Evolutionary conservation across 345 rosid genomes (phyloP).

Genomic region (Gossypium anomalum): DNA sequence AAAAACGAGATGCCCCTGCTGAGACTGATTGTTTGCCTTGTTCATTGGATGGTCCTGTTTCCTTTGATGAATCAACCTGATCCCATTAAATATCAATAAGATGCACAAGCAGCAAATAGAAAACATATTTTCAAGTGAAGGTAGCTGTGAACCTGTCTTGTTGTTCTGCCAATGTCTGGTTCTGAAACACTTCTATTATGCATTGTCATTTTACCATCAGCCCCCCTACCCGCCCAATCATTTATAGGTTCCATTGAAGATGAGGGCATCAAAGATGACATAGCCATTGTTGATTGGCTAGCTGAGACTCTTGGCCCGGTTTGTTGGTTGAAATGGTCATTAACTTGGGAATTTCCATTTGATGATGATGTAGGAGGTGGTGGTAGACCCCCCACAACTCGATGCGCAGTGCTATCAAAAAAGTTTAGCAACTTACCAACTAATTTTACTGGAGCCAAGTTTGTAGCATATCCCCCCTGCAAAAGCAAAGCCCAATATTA

Average conservation of each 20-base stretch:
- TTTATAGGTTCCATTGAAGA: slow-evolving; percentile 72
- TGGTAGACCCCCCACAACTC: slow-evolving; percentile 76
- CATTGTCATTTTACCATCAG: slow-evolving; percentile 58
- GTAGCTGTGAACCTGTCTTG: slow-evolving; percentile 53
- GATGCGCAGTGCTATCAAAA: slow-evolving; percentile 74
- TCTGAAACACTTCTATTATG: slow-evolving; percentile 78
- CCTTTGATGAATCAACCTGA: slow-evolving; percentile 60
- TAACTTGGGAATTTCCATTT: slow-evolving; percentile 35
- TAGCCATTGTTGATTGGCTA: slow-evolving; percentile 76
- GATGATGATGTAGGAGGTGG: slow-evolving; percentile 51
- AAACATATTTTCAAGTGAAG: slow-evolving; percentile 1
- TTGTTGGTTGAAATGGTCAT: slow-evolving; percentile 36
- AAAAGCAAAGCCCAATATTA: slow-evolving; percentile 12
- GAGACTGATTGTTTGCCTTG: slow-evolving; percentile 47
- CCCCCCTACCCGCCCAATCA: slow-evolving; percentile 53
- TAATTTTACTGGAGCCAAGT: slow-evolving; percentile 53
- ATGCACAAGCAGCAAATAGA: slow-evolving; percentile 10
- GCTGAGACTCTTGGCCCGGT: slow-evolving; percentile 47
- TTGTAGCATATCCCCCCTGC: slow-evolving; percentile 73
- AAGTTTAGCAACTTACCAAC: slow-evolving; percentile 75
- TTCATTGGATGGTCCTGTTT: slow-evolving; percentile 40
- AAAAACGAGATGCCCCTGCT: slow-evolving; percentile 60
- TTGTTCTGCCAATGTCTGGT: slow-evolving; percentile 73
- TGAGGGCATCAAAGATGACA: slow-evolving; percentile 67
- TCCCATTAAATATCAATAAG: slow-evolving; percentile 19